A percentile compares a stretch with the other conserved stretches of the same genome.
phyloP scores from a whole-genome alignment of 2,329 filamentous ascomycete species.

The Fusarium austroafricanum region DNA sequence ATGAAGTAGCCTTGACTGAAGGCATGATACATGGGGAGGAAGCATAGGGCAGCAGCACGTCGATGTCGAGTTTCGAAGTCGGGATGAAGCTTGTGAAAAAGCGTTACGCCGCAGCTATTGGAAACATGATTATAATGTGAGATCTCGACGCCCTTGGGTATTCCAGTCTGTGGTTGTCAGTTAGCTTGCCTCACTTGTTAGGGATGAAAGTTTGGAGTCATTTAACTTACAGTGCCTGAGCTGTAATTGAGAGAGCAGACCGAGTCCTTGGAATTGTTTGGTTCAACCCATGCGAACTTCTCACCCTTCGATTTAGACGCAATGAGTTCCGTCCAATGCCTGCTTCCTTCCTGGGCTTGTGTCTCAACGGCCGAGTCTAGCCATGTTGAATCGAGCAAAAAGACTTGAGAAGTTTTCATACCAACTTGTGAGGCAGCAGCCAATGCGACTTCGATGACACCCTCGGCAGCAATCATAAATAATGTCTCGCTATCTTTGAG shows the following conservation, averaged over 20 bases:
- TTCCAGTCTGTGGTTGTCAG: slow-evolving; percentile 66
- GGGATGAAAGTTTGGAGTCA: no score
- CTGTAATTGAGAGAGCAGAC: slow-evolving; percentile 83
- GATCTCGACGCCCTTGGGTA: slow-evolving; percentile 87
- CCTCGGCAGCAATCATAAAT: slow-evolving; percentile 73
- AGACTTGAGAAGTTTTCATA: slow-evolving; percentile 67
- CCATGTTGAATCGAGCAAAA: slow-evolving; percentile 70
- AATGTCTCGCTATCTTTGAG: slow-evolving; percentile 75
- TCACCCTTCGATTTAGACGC: slow-evolving; percentile 62
- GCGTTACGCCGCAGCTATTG: slow-evolving; percentile 72
- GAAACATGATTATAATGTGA: slow-evolving; percentile 81
- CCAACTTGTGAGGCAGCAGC: slow-evolving; percentile 72
- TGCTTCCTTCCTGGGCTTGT: slow-evolving; percentile 22
- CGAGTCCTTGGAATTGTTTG: slow-evolving; percentile 60
- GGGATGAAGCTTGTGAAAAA: slow-evolving; percentile 57
- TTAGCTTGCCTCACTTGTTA: neutral
- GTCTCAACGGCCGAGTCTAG: slow-evolving; percentile 54
- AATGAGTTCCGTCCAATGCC: slow-evolving; percentile 74
- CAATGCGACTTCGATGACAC: slow-evolving; percentile 70
- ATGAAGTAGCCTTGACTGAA: slow-evolving; percentile 79
- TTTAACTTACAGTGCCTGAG: slow-evolving; percentile 66
- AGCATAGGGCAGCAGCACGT: slow-evolving; percentile 65
- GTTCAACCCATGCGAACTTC: slow-evolving; percentile 72
- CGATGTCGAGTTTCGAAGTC: slow-evolving; percentile 59
- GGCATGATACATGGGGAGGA: slow-evolving; percentile 82